Percentiles rank a stretch among this genome's conserved stretches.
Evolutionary conservation across 1,284 basidiomycete genomes (phyloP).

Genomic region (Ustilago trichophora): DNA sequence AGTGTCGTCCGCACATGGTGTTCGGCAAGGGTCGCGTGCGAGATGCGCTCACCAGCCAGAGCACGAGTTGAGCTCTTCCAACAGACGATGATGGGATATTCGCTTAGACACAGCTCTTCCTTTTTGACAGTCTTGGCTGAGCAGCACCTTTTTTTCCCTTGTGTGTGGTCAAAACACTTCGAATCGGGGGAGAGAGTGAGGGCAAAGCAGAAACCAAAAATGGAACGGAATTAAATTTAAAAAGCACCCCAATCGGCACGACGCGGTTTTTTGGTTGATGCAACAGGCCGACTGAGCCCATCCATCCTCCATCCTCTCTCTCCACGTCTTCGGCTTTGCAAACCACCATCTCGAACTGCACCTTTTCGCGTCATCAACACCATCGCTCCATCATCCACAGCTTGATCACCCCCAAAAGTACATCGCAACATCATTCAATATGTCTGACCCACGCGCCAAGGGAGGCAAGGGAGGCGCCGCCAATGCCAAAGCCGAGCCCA

Average conservation of each 20-base stretch:
- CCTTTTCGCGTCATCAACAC: not conserved
- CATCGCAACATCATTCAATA: slow-evolving; percentile 4
- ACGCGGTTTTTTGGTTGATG: slow-evolving; percentile 9
- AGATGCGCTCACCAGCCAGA: not conserved
- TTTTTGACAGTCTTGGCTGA: too few species aligned
- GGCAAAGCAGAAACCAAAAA: too few species aligned
- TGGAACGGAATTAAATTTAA: not conserved
- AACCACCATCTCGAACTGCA: slow-evolving; percentile 27
- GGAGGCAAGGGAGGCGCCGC: slow-evolving; percentile 51
- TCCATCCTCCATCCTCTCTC: slow-evolving; percentile 2
- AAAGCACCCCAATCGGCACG: slow-evolving; percentile 2
- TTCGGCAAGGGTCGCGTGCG: slow-evolving; percentile 7
- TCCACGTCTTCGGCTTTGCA: slow-evolving; percentile 15
- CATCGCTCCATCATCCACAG: not conserved
- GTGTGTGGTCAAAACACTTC: too few species aligned
- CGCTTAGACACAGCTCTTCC: too few species aligned
- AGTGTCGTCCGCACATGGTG: too few species aligned
- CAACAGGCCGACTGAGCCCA: slow-evolving; percentile 10
- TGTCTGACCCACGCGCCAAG: slow-evolving; percentile 53
- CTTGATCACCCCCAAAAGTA: not conserved
- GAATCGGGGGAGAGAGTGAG: too few species aligned
- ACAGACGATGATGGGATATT: too few species aligned
- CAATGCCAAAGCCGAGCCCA: slow-evolving; percentile 47
- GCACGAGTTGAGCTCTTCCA: too few species aligned
- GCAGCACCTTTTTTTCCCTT: too few species aligned